Percentiles rank a stretch among this genome's conserved stretches.
These are phyloP conservation scores for Lipomyces yamanashiensis DNA, from an alignment of 805 yeast species.

Conservation along the genomic window DNA sequence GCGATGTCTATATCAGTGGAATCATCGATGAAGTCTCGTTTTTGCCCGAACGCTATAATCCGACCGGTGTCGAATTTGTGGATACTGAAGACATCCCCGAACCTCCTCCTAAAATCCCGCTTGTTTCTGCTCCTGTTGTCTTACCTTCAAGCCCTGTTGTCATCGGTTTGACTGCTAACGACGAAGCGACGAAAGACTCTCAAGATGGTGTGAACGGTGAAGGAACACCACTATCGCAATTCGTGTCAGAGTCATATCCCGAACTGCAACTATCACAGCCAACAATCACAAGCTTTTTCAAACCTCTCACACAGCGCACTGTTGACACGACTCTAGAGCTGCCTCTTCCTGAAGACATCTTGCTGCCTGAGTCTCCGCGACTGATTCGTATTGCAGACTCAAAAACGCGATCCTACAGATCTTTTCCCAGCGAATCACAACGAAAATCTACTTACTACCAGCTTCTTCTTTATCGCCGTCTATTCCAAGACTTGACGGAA, in stretches of 20 bases:
- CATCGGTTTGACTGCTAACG: background rate
- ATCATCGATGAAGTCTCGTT: slow-evolving; percentile 35
- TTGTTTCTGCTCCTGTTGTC: background rate
- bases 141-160: background rate
- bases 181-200: background rate
- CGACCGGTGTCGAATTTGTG: slow-evolving; percentile 22
- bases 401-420: slow-evolving; percentile 25
- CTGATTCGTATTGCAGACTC: slow-evolving; percentile 27
- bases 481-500: slow-evolving; percentile 28
- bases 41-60: slow-evolving; percentile 13
- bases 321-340: background rate
- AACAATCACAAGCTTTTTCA: slow-evolving; percentile 16
- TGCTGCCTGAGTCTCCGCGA: slow-evolving; percentile 8
- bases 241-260: background rate
- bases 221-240: background rate
- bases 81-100: slow-evolving; percentile 11
- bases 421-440: slow-evolving; percentile 30
- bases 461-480: slow-evolving; percentile 23
- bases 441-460: slow-evolving; percentile 28
- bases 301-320: slow-evolving; percentile 3
- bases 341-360: background rate
- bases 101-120: background rate
- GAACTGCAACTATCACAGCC: background rate
- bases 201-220: background rate
- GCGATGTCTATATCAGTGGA: slow-evolving; percentile 30